Conservation (phyloP, 257 asterid species). For the Capsicum chinense region DNA sequence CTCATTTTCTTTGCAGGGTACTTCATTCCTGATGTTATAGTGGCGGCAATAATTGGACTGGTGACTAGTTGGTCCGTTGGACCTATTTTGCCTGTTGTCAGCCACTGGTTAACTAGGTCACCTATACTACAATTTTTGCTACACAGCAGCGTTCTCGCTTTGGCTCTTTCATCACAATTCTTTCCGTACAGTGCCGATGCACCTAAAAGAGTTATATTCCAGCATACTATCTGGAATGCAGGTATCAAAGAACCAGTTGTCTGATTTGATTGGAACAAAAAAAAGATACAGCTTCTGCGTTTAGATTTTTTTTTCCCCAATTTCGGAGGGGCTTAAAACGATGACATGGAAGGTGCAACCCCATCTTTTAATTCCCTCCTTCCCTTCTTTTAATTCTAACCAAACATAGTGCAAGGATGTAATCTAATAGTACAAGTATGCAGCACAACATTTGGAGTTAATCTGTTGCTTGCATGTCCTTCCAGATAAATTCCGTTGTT, state of each 20-base stretch:
- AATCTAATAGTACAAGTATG: background rate
- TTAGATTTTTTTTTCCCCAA: background rate
- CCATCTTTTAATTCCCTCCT: background rate
- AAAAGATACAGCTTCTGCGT: background rate
- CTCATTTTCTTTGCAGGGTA: constrained; percentile 61
- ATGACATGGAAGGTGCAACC: background rate
- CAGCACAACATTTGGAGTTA: background rate
- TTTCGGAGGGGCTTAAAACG: background rate
- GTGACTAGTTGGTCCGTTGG: constrained; percentile 93
- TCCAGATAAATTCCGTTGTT: constrained; percentile 21
- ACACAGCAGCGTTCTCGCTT: constrained; percentile 67
- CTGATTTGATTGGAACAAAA: constrained; percentile 17
- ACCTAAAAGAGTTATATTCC: constrained; percentile 88
- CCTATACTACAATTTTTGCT: constrained; percentile 67
- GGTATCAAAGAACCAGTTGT: constrained; percentile 52
- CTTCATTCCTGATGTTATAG: constrained; percentile 81
- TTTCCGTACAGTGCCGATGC: constrained; percentile 97
- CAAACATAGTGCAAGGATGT: background rate
- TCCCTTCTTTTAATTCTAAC: constrained; percentile 2
- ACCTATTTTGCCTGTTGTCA: constrained; percentile 84
- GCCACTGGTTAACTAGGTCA: constrained; percentile 74
- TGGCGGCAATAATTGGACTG: constrained; percentile 80
- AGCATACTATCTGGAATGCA: constrained; percentile 74
- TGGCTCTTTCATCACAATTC: constrained; percentile 90
- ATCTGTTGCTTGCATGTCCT: constrained; percentile 15